Percentiles rank a stretch among this genome's conserved stretches.
Evolutionary conservation across 83 land plant genomes (phyloP).

Genomic region (Isoetes engelmannii): DNA sequence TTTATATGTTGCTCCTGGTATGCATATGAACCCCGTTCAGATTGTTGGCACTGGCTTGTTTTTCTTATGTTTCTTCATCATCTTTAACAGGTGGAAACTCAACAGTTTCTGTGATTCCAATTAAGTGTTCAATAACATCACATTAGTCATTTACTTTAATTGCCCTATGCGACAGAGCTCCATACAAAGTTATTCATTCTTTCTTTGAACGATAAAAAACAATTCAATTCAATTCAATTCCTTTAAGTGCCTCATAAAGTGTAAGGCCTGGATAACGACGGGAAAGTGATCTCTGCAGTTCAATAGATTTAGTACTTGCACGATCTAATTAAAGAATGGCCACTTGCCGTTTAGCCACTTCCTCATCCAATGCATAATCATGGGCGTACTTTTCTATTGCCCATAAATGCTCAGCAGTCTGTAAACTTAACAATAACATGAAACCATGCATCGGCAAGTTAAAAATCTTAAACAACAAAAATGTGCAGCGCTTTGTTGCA

Average conservation of each 20-base stretch:
- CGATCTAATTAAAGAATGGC: slow-evolving; percentile 50
- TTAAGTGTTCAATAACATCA: slow-evolving; percentile 58
- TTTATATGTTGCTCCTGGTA: slow-evolving; percentile 1
- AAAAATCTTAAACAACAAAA: not conserved
- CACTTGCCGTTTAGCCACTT: slow-evolving; percentile 49
- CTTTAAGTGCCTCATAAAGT: slow-evolving; percentile 47
- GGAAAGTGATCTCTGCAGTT: slow-evolving; percentile 50
- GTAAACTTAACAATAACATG: slow-evolving; percentile 2
- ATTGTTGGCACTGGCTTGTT: slow-evolving; percentile 21
- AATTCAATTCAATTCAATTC: too few relatives aligned
- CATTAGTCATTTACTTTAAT: slow-evolving; percentile 46
- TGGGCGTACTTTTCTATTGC: slow-evolving; percentile 57
- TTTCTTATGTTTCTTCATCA: slow-evolving; percentile 30
- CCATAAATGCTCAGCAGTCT: slow-evolving; percentile 52
- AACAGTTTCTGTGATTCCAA: slow-evolving; percentile 59
- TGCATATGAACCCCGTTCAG: too few relatives aligned
- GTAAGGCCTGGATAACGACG: slow-evolving; percentile 53
- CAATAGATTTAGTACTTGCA: slow-evolving; percentile 25
- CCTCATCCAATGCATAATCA: slow-evolving; percentile 73
- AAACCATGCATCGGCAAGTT: not conserved
- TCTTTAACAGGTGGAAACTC: slow-evolving; percentile 25
- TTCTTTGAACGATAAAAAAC: too few relatives aligned
- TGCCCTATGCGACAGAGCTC: slow-evolving; percentile 44
- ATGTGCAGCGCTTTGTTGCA: not conserved
- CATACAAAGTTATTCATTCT: slow-evolving; percentile 53